Conservation (phyloP, 176 grass and related monocot species). For the Sorghum bicolor region DNA sequence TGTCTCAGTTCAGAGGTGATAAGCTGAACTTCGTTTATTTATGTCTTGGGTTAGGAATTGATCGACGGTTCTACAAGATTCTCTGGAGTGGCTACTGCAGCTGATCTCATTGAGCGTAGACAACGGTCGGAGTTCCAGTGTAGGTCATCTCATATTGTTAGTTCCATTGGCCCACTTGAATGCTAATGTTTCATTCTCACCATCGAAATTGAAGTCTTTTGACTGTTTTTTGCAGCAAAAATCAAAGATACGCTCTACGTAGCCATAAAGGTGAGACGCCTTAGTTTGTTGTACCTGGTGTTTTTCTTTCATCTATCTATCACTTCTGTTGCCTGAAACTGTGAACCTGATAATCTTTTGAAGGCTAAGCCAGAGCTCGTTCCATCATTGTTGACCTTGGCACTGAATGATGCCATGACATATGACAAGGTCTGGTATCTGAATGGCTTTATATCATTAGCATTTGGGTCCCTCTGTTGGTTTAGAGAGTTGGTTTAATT, state of each 20-base stretch:
- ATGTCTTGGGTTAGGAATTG: constrained; percentile 49
- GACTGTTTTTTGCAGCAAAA: constrained; percentile 49
- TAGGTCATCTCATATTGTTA: constrained; percentile 30
- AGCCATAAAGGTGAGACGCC: constrained; percentile 63
- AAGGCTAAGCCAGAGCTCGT: constrained; percentile 83
- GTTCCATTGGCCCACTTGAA: not conserved
- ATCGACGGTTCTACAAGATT: constrained; percentile 42
- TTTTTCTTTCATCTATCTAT: not conserved
- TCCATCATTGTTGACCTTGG: constrained; percentile 64
- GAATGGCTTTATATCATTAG: not conserved
- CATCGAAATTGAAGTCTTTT: not conserved
- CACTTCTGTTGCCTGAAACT: constrained; percentile 6
- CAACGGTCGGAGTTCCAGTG: constrained; percentile 96
- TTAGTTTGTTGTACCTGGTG: not conserved
- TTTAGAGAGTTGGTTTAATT: constrained; percentile 3
- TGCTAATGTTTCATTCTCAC: not conserved
- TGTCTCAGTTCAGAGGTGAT: constrained; percentile 3
- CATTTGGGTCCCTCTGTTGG: not conserved
- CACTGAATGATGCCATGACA: constrained; percentile 92
- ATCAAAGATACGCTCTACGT: constrained; percentile 61
- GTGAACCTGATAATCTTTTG: not conserved
- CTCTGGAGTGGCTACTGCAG: constrained; percentile 56
- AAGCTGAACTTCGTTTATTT: constrained; percentile 5
- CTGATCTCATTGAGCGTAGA: constrained; percentile 86
- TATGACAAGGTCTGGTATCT: constrained; percentile 79